A percentile compares a stretch with the other conserved stretches of the same genome.
Evolutionary conservation across 768 basidiomycete genomes (phyloP).

Genomic region (Amanita phalloides): DNA sequence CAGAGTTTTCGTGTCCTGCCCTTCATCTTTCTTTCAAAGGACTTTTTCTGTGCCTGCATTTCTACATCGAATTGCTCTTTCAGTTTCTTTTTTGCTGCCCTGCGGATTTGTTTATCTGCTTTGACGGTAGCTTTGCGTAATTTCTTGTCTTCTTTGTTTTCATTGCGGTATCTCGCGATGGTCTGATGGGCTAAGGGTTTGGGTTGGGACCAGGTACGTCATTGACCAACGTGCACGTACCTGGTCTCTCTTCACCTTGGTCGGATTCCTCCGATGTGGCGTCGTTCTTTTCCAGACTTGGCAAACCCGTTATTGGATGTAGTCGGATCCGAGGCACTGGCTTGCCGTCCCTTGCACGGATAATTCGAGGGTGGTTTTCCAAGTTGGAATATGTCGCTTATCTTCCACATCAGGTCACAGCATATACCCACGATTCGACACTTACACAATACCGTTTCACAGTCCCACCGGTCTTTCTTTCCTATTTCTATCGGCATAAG

Average conservation of each 20-base stretch:
- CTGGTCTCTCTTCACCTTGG: slow-evolving; percentile 16
- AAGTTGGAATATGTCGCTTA: slow-evolving; percentile 88
- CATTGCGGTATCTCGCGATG: slow-evolving; percentile 59
- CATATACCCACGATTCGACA: slow-evolving; percentile 7
- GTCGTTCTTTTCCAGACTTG: slow-evolving; percentile 30
- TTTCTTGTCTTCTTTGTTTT: slow-evolving; percentile 67
- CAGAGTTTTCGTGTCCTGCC: slow-evolving; percentile 29
- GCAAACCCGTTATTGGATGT: slow-evolving; percentile 72
- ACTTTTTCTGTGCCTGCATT: slow-evolving; percentile 47
- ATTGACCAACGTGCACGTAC: slow-evolving; percentile 9
- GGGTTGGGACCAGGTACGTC: not conserved
- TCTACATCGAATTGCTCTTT: slow-evolving; percentile 58
- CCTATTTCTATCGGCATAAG: slow-evolving; percentile 32
- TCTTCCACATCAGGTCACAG: slow-evolving; percentile 18
- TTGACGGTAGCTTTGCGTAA: slow-evolving; percentile 64
- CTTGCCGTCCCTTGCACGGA: slow-evolving; percentile 51
- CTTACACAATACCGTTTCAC: slow-evolving; percentile 90
- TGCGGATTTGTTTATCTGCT: slow-evolving; percentile 49
- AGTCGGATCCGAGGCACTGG: slow-evolving; percentile 54
- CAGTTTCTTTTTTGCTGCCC: slow-evolving; percentile 55
- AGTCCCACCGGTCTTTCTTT: slow-evolving; percentile 84
- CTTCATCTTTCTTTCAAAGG: slow-evolving; percentile 34
- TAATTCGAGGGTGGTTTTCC: slow-evolving; percentile 91
- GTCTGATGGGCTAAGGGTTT: slow-evolving; percentile 31
- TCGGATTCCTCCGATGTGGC: slow-evolving; percentile 8